These are phyloP conservation scores for Asclepias syriaca DNA, from an alignment of 257 asterid species.

Conservation along the genomic window DNA sequence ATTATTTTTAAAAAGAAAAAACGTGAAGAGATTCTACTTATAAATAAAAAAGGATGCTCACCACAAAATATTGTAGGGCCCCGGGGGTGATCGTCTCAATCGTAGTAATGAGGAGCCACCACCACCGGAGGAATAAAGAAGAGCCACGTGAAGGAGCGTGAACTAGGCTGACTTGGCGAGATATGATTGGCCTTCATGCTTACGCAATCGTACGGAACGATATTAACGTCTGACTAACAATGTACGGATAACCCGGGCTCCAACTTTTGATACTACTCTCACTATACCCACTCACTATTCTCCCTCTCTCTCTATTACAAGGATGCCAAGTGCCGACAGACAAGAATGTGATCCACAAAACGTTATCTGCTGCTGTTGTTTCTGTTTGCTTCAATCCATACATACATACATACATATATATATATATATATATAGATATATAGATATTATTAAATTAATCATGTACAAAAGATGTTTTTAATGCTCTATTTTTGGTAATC, in stretches of 20 bases:
- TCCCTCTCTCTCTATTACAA: no score
- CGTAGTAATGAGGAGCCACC: not conserved
- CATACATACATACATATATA: no score
- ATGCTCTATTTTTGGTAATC: not conserved
- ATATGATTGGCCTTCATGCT: accelerated
- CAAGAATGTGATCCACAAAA: not conserved
- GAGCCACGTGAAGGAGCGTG: conserved; percentile 17
- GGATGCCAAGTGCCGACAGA: not conserved
- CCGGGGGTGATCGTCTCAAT: not conserved
- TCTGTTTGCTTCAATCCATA: not conserved
- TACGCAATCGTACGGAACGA: conserved; percentile 16
- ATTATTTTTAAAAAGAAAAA: not conserved
- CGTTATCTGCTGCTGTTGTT: not conserved
- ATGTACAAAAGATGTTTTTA: not conserved
- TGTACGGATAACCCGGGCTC: conserved; percentile 20
- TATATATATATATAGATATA: no score
- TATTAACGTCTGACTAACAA: not conserved
- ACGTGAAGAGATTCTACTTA: not conserved
- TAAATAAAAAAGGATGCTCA: not conserved
- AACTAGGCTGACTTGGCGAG: not conserved
- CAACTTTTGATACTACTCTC: not conserved
- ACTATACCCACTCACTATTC: no score
- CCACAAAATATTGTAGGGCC: not conserved
- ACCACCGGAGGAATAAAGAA: not conserved
- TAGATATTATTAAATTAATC: no score